Evolutionary conservation across 805 yeast genomes (phyloP).

Genomic region (Jamesozyma gamospora): DNA sequence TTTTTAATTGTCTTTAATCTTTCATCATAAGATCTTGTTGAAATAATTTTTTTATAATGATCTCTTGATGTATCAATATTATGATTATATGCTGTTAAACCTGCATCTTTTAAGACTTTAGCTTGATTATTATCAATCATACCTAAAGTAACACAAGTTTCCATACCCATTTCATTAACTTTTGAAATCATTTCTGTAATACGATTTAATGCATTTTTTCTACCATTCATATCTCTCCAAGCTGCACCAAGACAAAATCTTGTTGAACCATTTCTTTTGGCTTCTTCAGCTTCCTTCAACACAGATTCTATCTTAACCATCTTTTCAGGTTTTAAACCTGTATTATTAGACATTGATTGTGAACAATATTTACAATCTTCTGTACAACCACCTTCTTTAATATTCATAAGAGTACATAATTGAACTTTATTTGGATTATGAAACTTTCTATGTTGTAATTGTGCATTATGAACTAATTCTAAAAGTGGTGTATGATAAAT

Average conservation of each 20-base stretch:
- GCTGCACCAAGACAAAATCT: conserved; percentile 83
- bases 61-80: conserved; percentile 73
- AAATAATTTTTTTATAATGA: conserved; percentile 61
- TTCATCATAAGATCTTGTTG: conserved; percentile 64
- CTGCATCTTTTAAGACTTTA: conserved; percentile 47
- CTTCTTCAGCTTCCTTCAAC: conserved; percentile 49
- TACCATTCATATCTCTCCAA: conserved; percentile 77
- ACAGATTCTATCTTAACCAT: conserved; percentile 55
- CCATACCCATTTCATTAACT: conserved; percentile 59
- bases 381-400: conserved; percentile 73
- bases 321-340: conserved; percentile 64
- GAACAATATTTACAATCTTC: conserved; percentile 80
- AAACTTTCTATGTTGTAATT: conserved; percentile 52
- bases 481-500: conserved; percentile 59
- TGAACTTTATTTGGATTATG: conserved; percentile 66
- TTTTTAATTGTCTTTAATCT: conserved; percentile 55
- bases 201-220: conserved; percentile 54
- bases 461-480: conserved; percentile 51
- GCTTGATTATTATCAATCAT: conserved; percentile 66
- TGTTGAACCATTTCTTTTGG: conserved; percentile 62
- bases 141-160: conserved; percentile 72
- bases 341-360: conserved; percentile 57
- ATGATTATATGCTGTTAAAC: conserved; percentile 75
- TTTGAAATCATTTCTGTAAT: conserved; percentile 56
- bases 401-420: conserved; percentile 62